phyloP scores from a whole-genome alignment of 2,329 filamentous ascomycete genomes.

The Diaporthe citrichinensis region DNA sequence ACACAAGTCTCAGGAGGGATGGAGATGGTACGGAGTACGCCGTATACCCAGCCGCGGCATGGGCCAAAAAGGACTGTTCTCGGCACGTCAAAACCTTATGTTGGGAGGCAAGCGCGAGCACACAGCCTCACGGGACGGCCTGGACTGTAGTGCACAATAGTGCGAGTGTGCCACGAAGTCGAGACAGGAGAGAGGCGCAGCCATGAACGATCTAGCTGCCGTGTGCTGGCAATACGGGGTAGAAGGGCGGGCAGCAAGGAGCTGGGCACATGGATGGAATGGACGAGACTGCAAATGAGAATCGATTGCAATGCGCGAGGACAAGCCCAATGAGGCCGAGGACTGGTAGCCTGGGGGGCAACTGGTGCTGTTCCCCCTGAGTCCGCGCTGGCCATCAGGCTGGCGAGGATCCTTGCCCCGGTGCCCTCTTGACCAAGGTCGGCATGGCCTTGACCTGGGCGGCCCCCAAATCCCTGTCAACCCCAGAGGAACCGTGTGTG shows the following conservation, averaged over 20 bases:
- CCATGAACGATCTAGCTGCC: neutral
- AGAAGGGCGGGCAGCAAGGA: neutral
- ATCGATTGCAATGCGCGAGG: neutral
- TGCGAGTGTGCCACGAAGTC: slow-evolving; percentile 6
- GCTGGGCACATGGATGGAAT: neutral
- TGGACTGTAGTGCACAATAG: slow-evolving; percentile 3
- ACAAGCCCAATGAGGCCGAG: slow-evolving; percentile 15
- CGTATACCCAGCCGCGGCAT: neutral
- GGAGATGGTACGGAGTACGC: neutral
- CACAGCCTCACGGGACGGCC: slow-evolving; percentile 29
- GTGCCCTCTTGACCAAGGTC: neutral
- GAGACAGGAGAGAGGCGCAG: slow-evolving; percentile 31
- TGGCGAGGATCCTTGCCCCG: slow-evolving; percentile 16
- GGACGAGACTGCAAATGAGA: slow-evolving; percentile 11
- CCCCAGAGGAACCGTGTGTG: slow-evolving; percentile 21
- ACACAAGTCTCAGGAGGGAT: neutral
- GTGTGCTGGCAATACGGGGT: neutral
- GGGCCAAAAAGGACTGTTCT: neutral
- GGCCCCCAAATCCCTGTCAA: neutral
- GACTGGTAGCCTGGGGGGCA: neutral
- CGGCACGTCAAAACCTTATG: slow-evolving; percentile 30
- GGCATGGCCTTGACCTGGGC: slow-evolving; percentile 9
- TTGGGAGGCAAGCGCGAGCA: neutral
- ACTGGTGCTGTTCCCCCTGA: neutral
- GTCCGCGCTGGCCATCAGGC: neutral